Evolutionary conservation across 768 basidiomycete species (phyloP).

Genomic region (Boletus reticulatus): DNA sequence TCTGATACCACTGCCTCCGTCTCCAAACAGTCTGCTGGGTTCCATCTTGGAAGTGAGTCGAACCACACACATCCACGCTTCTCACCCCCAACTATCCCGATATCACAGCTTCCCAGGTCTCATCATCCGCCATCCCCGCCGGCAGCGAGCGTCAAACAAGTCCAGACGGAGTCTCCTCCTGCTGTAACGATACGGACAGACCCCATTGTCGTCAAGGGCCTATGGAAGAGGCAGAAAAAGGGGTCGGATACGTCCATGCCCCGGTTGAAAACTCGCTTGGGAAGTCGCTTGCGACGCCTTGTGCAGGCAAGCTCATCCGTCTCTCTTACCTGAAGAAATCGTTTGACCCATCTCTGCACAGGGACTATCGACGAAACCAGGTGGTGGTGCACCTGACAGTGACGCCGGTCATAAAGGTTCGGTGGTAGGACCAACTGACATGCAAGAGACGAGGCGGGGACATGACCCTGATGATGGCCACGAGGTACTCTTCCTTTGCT

Average conservation of each 20-base stretch:
- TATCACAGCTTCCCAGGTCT: conserved; percentile 14
- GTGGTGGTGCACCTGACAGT: background rate
- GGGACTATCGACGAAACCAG: conserved; percentile 3
- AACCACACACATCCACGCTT: background rate
- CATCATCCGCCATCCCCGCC: conserved; percentile 4
- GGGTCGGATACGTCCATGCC: background rate
- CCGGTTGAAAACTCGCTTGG: conserved; percentile 1
- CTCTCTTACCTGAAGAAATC: background rate
- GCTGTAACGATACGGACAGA: background rate
- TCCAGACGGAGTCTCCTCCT: conserved; percentile 7
- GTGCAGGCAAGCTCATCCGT: conserved; percentile 9
- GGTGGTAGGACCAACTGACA: background rate
- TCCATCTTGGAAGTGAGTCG: conserved; percentile 21
- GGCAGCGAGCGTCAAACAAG: background rate
- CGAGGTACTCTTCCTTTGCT: conserved; percentile 24
- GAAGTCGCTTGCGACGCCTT: conserved; percentile 12
- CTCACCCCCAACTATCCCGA: background rate
- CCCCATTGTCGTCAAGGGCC: conserved; percentile 1
- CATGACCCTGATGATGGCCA: conserved; percentile 13
- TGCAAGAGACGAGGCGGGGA: background rate
- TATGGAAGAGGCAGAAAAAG: conserved; percentile 12
- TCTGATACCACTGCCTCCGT: conserved; percentile 23
- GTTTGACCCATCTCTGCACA: conserved; percentile 5
- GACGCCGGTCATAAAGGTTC: background rate
- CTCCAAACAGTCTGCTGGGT: conserved; percentile 12